Evolutionary conservation across 2,329 filamentous ascomycete genomes (phyloP).

Genomic region (Penicillium thymicola): DNA sequence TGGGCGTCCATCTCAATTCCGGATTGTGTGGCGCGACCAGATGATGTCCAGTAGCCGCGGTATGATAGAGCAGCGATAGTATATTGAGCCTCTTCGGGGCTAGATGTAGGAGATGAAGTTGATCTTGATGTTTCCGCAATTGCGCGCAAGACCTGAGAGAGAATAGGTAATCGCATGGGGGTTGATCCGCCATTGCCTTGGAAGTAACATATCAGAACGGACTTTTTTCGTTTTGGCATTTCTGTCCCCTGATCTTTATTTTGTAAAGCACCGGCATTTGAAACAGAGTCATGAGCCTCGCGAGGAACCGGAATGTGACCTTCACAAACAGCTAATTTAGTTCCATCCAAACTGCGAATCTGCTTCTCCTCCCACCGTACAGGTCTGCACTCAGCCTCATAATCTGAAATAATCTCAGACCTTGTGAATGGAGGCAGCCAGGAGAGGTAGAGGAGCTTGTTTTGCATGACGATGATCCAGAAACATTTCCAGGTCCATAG

Average conservation of each 20-base stretch:
- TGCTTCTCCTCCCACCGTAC: slow-evolving; percentile 65
- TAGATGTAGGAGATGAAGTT: not conserved
- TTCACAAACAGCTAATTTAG: slow-evolving; percentile 60
- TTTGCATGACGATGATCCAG: slow-evolving; percentile 74
- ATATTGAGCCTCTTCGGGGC: slow-evolving; percentile 20
- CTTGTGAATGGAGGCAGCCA: slow-evolving; percentile 69
- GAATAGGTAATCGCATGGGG: slow-evolving; percentile 36
- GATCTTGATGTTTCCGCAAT: slow-evolving; percentile 9
- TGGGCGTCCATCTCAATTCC: slow-evolving; percentile 68
- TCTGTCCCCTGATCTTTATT: not conserved
- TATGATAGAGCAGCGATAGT: slow-evolving; percentile 54
- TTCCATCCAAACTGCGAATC: slow-evolving; percentile 30
- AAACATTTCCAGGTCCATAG: slow-evolving; percentile 65
- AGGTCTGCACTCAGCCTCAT: slow-evolving; percentile 56
- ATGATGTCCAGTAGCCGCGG: slow-evolving; percentile 75
- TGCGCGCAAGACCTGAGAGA: slow-evolving; percentile 46
- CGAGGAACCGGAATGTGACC: slow-evolving; percentile 54
- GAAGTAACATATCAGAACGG: slow-evolving; percentile 33
- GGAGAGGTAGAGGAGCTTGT: slow-evolving; percentile 79
- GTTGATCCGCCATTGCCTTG: slow-evolving; percentile 35
- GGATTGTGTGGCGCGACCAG: slow-evolving; percentile 65
- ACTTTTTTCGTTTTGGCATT: slow-evolving; percentile 1
- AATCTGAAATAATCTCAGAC: slow-evolving; percentile 64
- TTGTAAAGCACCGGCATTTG: slow-evolving; percentile 32
- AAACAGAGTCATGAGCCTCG: slow-evolving; percentile 12